Conservation (phyloP, 2,329 filamentous ascomycete genomes). For the Monosporascus cannonballus region DNA sequence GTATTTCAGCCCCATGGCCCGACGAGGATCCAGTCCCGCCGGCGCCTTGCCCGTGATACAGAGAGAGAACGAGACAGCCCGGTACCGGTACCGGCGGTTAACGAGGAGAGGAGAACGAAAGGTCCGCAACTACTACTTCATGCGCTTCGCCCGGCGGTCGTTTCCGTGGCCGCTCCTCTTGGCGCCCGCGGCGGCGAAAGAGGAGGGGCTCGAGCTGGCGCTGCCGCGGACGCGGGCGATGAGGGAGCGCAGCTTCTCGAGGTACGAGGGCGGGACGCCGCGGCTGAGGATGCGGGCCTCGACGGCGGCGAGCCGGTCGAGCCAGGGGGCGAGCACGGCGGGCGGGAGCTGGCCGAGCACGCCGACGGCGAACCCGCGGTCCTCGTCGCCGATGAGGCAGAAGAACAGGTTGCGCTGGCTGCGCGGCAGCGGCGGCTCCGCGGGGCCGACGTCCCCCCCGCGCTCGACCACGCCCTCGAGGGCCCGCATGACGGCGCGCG, state of each 20-base stretch:
- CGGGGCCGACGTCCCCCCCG: constrained; percentile 30
- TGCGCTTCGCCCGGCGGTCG: constrained; percentile 17
- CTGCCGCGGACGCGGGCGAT: constrained; percentile 20
- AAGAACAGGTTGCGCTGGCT: constrained; percentile 41
- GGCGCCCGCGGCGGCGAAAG: constrained; percentile 8
- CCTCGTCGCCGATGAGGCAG: constrained; percentile 38
- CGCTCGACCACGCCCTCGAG: constrained; percentile 37
- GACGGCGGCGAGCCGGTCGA: constrained; percentile 26
- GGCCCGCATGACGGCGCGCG: constrained; percentile 41
- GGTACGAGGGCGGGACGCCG: constrained; percentile 22
- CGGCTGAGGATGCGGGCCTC: constrained; percentile 19
- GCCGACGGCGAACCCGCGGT: constrained; percentile 39
- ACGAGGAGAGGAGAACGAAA: too few species aligned
- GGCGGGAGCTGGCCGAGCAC: constrained; percentile 27
- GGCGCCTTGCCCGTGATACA: too few species aligned
- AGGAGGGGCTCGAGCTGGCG: constrained; percentile 3
- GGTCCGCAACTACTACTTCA: constrained; percentile 10
- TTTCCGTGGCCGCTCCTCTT: constrained; percentile 18
- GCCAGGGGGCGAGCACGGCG: constrained; percentile 12
- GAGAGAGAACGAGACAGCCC: too few species aligned
- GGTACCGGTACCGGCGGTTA: too few species aligned
- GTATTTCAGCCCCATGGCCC: neutral
- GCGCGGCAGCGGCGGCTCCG: constrained; percentile 8
- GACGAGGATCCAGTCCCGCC: neutral
- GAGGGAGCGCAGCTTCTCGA: constrained; percentile 23